phyloP scores from a whole-genome alignment of 352 stramenopile species.

The Pythium oligandrum region DNA sequence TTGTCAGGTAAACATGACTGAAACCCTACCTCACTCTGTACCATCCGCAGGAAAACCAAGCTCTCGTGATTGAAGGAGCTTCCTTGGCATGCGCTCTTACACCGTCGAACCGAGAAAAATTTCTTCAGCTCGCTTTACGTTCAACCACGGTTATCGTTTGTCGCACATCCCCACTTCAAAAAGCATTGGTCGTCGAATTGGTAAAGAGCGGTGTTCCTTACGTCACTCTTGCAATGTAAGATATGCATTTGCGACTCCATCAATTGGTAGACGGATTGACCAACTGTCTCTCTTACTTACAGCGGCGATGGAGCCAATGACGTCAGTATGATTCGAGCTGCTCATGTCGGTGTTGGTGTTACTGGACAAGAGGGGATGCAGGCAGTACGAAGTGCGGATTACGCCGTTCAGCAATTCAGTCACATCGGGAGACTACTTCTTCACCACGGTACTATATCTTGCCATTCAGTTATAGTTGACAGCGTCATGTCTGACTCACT shows the following conservation, averaged over 20 bases:
- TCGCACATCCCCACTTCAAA: slow-evolving; percentile 86
- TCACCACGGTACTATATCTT: slow-evolving; percentile 42
- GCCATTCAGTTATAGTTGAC: neutral
- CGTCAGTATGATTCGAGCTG: slow-evolving; percentile 98
- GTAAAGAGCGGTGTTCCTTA: slow-evolving; percentile 79
- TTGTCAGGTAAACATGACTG: neutral
- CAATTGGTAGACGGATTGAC: no score
- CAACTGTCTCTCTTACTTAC: slow-evolving; percentile 1
- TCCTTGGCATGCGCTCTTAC: slow-evolving; percentile 57
- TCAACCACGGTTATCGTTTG: slow-evolving; percentile 87
- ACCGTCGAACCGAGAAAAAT: slow-evolving; percentile 48
- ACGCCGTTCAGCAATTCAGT: slow-evolving; percentile 80
- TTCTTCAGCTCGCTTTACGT: slow-evolving; percentile 60
- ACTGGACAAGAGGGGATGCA: slow-evolving; percentile 96
- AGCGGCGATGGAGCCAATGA: slow-evolving; percentile 99
- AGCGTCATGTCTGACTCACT: neutral
- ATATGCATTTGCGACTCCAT: no score
- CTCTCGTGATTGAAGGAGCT: slow-evolving; percentile 60
- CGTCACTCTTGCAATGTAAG: slow-evolving; percentile 93
- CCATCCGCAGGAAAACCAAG: slow-evolving; percentile 45
- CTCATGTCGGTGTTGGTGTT: slow-evolving; percentile 98
- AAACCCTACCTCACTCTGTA: neutral
- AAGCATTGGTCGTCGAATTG: slow-evolving; percentile 91
- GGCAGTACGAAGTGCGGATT: slow-evolving; percentile 74
- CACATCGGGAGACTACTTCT: slow-evolving; percentile 69